Base-by-base conservation (phyloP, 768 basidiomycete genomes). In the Arthromyces matolae region DNA sequence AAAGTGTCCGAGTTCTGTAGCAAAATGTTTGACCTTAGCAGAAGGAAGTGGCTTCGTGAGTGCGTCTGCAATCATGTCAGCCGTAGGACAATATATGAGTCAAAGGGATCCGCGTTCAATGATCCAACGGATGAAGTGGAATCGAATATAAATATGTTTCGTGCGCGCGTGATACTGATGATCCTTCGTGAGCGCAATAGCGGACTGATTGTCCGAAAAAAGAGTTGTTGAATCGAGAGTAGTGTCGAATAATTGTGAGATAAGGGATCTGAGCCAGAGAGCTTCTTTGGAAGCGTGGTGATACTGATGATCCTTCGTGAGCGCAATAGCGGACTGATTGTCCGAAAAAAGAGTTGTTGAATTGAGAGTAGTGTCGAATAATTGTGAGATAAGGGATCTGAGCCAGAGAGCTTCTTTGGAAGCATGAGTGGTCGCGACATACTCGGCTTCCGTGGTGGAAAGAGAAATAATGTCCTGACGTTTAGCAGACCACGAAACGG, bases 391-490 rank as follows among this genome's bases (percentile, higher is more conserved):
- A 12, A 64, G 56, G 3, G 37, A 46, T 7, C 51, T 54, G 40
- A 66, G 51, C 69, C 70, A 75, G 24, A 68, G 44, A 0, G 56
- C 58, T 43, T 74, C 60, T 39, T 65, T 53, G 0, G 60, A 53
- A 3, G 62, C 63, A 12, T 68, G 54, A 0, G 60, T 42, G 4
- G 59, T 46, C 0, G 66, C 65, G 32, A 73, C 61, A 36, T 64
- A 66, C 31, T 66, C 60, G 1, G 59, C 56, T 29, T 64, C 60
- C 0, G 53, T 50, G 3, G 62, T 60, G 0, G 62, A 65, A 1
- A 45, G 37, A 2, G 42, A 20, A 4, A 51, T 27, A 10, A 37
- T 35, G 10, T 33, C 31, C 37, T 51, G 50, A 2, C 23, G 2
- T 33, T 51, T 51, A 3, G 44, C 27, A 9, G 31, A 32, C 42